phyloP scores from a whole-genome alignment of 2,329 filamentous ascomycete species.

The Paracorniculantispora psalliotae region DNA sequence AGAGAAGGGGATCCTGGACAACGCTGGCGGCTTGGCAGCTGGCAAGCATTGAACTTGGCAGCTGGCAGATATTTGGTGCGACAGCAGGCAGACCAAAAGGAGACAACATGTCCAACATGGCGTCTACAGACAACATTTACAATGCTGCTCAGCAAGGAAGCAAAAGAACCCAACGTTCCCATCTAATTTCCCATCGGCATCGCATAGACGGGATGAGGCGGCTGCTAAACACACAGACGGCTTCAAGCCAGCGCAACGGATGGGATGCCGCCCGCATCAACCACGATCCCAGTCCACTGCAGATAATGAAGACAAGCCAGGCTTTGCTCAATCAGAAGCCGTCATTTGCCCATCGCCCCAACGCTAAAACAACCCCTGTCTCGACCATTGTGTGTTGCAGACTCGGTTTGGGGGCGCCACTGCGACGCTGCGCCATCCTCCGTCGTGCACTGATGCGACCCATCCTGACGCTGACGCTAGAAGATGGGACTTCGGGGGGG shows the following conservation, averaged over 20 bases:
- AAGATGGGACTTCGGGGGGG: not conserved
- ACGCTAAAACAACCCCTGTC: not conserved
- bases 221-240: not conserved
- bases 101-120: not conserved
- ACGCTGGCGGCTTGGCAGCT: not conserved
- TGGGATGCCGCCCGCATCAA: not conserved
- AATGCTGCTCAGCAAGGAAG: no score
- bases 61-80: not conserved
- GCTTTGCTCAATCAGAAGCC: not conserved
- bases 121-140: not conserved
- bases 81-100: not conserved
- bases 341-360: not conserved
- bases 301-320: not conserved
- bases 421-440: not conserved
- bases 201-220: not conserved
- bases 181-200: not conserved
- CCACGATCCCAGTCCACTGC: not conserved
- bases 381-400: not conserved
- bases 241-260: not conserved
- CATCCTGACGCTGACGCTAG: constrained; percentile 10
- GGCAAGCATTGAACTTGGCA: not conserved
- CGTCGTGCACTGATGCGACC: constrained; percentile 1
- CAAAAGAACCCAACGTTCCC: not conserved
- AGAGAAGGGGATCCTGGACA: not conserved
- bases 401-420: constrained; percentile 4